Evolutionary conservation across 2,329 filamentous ascomycete genomes (phyloP).

Genomic region (Fusarium phyllophilum): DNA sequence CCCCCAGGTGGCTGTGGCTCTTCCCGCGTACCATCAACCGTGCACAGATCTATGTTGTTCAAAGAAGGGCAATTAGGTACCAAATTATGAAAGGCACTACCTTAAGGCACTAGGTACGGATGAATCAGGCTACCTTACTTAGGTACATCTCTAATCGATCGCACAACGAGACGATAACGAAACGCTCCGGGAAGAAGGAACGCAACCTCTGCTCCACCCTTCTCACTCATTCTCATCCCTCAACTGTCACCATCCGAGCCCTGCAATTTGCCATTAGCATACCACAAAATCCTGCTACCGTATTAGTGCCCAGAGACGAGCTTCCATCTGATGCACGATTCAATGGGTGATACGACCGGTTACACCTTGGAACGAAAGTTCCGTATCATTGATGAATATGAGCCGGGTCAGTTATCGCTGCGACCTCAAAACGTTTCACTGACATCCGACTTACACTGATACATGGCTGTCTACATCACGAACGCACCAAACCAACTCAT

Average conservation of each 20-base stretch:
- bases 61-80: not conserved
- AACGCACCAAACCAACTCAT: constrained; percentile 1
- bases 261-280: not conserved
- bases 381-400: not conserved
- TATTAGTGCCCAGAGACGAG: not conserved
- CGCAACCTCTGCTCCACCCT: not conserved
- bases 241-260: not conserved
- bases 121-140: not conserved
- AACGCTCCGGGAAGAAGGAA: not conserved
- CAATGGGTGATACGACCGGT: not conserved
- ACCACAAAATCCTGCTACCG: not conserved
- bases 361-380: not conserved
- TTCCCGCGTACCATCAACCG: not conserved
- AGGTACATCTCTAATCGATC: no score
- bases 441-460: constrained; percentile 1
- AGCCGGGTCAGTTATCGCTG: not conserved
- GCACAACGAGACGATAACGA: not conserved
- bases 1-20: constrained; percentile 3
- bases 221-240: not conserved
- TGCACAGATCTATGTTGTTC: not conserved
- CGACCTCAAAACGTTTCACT: constrained; percentile 9
- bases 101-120: not conserved
- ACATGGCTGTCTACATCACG: not conserved
- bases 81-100: not conserved
- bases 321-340: not conserved